phyloP scores from a whole-genome alignment of 225 moss, liverwort and hornwort genomes.

The Marchantia paleacea region DNA sequence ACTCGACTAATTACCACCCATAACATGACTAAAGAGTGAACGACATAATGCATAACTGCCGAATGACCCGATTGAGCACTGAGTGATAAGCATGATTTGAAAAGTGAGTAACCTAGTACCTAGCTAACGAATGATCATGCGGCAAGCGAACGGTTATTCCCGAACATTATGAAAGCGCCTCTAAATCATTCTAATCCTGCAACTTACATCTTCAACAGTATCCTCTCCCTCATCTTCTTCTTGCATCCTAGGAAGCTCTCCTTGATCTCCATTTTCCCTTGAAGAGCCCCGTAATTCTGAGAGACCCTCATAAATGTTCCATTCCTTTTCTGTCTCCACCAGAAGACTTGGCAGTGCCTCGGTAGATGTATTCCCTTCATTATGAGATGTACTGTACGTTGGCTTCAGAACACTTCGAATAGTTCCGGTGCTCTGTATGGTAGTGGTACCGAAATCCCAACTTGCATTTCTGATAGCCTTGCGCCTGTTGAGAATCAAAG shows the following conservation, averaged over 20 bases:
- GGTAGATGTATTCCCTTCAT: conserved; percentile 45
- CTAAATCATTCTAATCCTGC: not conserved
- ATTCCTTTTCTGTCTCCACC: conserved; percentile 81
- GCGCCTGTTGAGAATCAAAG: conserved; percentile 34
- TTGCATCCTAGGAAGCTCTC: conserved; percentile 56
- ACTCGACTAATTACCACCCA: too few relatives aligned
- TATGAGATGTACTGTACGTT: conserved; percentile 39
- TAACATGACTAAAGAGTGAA: too few relatives aligned
- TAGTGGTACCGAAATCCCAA: conserved; percentile 93
- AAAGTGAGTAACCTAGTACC: not conserved
- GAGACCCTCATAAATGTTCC: conserved; percentile 72
- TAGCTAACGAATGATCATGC: not conserved
- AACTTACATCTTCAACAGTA: conserved; percentile 54
- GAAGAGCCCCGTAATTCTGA: conserved; percentile 53
- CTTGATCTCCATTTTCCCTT: conserved; percentile 56
- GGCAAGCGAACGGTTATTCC: too few relatives aligned
- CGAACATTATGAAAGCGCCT: not conserved
- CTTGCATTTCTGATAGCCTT: conserved; percentile 75
- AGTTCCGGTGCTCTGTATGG: conserved; percentile 68
- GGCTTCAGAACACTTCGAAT: conserved; percentile 74
- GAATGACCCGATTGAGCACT: too few relatives aligned
- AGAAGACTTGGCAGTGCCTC: conserved; percentile 80
- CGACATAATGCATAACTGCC: too few relatives aligned
- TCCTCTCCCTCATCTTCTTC: conserved; percentile 59
- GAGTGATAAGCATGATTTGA: not conserved